These are phyloP conservation scores for Takakia lepidozioides DNA, from an alignment of 225 moss, liverwort and hornwort genomes.

Conservation along the genomic window DNA sequence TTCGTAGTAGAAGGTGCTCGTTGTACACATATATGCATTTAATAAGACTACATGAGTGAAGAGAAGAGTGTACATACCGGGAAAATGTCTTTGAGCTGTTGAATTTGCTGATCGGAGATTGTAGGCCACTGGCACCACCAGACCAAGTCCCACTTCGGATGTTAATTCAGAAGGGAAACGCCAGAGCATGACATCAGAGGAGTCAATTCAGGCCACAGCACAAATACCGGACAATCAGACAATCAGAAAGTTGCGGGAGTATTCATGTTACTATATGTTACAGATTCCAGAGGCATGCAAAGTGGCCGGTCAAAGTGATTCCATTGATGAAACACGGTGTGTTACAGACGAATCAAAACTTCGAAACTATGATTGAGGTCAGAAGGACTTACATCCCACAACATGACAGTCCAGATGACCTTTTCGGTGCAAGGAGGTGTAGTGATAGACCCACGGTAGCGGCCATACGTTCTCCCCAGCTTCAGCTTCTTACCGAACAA, in stretches of 20 bases:
- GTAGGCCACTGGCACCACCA: slow-evolving; percentile 32
- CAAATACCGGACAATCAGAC: too few relatives aligned
- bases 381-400: slow-evolving; percentile 40
- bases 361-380: not conserved
- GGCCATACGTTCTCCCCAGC: slow-evolving; percentile 54
- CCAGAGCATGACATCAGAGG: not conserved
- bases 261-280: too few relatives aligned
- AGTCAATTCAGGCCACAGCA: too few relatives aligned
- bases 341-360: too few relatives aligned
- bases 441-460: slow-evolving; percentile 74
- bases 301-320: too few relatives aligned
- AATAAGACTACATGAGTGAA: not conserved
- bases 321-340: not conserved
- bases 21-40: not conserved
- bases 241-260: too few relatives aligned
- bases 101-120: slow-evolving; percentile 30
- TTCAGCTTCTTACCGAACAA: slow-evolving; percentile 7
- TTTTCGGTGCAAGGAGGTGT: slow-evolving; percentile 76
- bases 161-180: not conserved
- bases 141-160: not conserved
- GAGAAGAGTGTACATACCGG: slow-evolving; percentile 15
- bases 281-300: too few relatives aligned
- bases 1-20: not conserved
- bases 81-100: slow-evolving; percentile 21
- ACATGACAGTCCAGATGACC: slow-evolving; percentile 62